Evolutionary conservation across 2,329 filamentous ascomycete species (phyloP), one percentile per base, ranked within the genome.

Genomic region (Fusarium sp.): DNA sequence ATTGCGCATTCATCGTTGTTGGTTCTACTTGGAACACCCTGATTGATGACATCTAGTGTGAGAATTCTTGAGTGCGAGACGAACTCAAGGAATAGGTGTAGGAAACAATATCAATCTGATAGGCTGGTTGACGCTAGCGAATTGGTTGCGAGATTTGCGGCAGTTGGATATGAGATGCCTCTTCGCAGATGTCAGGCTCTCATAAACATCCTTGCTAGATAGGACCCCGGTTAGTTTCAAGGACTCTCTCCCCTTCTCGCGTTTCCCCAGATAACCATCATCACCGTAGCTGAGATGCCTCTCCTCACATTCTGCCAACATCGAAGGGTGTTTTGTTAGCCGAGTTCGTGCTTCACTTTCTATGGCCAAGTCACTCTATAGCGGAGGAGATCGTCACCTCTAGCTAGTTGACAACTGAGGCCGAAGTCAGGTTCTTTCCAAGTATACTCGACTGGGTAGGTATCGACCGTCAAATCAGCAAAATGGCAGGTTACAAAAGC

Each of bases 261-360:
- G 56, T 56, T 66, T 66, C 56, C 63, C 63, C 63, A 61, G 67
- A 65, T 63, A 29, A 29, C 27, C n/a, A 62, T 57, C 58, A 61
- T 36, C 53, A 62, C 62, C 42, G 47, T 49, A 54, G 49, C 51
- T 61, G 53, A 64, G 48, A 63, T 42, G 53, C 45, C 36, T 59
- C 36, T 53, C 44, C 49, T 68, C 57, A 51, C 43, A 56, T 57
- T 62, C 54, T 33, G 45, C 53, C 29, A 27, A 54, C 37, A 27
- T 39, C 48, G 31, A 15, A 39, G 42, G 23, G 33, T 36, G n/a
- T 23, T 37, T 21, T 38, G 42, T 29, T 33, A 9, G 35, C 41
- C 32, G 37, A 32, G 23, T n/a, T 45, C 31, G 33, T 27, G 36
- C 36, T 46, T 56, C 39, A 27, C 49, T 41, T 47, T 52, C 38